A percentile compares a stretch with the other conserved stretches of the same genome.
Evolutionary conservation across 805 yeast genomes (phyloP).

Genomic region (Sugiyamaella valdiviana): DNA sequence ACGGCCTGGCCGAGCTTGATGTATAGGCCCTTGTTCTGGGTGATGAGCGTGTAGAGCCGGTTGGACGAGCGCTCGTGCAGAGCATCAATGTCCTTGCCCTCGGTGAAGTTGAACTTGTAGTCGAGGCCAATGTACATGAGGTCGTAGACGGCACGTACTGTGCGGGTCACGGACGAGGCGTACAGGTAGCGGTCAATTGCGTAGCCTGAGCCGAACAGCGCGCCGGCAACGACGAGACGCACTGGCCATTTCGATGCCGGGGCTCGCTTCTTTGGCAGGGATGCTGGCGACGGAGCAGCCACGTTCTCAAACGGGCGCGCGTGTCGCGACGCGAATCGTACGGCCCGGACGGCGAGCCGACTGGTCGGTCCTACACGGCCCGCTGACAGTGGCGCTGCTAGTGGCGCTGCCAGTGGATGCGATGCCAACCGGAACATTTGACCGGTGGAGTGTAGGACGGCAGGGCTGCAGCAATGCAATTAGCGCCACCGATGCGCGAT

Average conservation of each 20-base stretch:
- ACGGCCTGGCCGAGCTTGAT: slow-evolving; percentile 75
- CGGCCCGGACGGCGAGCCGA: too few species aligned
- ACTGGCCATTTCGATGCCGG: slow-evolving; percentile 13
- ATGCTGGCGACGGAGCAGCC: slow-evolving; percentile 10
- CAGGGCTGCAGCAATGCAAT: too few species aligned
- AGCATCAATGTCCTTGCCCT: slow-evolving; percentile 41
- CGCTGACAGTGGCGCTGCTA: too few species aligned
- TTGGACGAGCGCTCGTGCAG: slow-evolving; percentile 57
- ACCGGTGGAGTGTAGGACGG: too few species aligned
- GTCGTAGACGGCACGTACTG: slow-evolving; percentile 44
- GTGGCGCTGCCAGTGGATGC: too few species aligned
- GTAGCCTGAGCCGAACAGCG: slow-evolving; percentile 23
- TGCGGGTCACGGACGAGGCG: slow-evolving; percentile 48
- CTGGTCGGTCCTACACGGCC: too few species aligned
- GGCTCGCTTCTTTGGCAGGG: slow-evolving; percentile 15
- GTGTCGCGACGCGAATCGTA: too few species aligned
- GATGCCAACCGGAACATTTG: too few species aligned
- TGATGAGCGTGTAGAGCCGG: slow-evolving; percentile 41
- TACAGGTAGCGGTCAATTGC: slow-evolving; percentile 36
- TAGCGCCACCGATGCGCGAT: too few species aligned
- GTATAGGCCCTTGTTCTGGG: slow-evolving; percentile 52
- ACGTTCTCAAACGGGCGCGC: neutral
- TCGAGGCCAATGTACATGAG: slow-evolving; percentile 51
- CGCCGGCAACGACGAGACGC: slow-evolving; percentile 12
- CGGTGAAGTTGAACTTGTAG: slow-evolving; percentile 50